These are phyloP conservation scores for Aspergillus melleus DNA, from an alignment of 2,329 filamentous ascomycete species.

Conservation along the genomic window DNA sequence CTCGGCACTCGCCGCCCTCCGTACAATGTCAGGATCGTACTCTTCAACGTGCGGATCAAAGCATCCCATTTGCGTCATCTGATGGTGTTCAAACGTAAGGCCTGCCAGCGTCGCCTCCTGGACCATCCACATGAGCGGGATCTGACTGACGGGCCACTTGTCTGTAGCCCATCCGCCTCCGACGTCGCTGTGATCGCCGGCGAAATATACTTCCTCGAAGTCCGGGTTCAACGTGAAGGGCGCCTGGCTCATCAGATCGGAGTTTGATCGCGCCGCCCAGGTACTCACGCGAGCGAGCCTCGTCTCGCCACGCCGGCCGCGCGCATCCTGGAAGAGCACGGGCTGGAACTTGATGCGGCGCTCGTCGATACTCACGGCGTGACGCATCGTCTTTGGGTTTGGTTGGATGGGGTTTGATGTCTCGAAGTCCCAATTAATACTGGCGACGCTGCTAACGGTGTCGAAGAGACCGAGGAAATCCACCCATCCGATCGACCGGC, in stretches of 20 bases:
- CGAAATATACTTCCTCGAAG: constrained; percentile 71
- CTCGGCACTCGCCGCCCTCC: constrained; percentile 7
- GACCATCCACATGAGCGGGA: constrained; percentile 69
- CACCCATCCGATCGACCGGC: constrained; percentile 16
- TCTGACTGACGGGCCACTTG: constrained; percentile 59
- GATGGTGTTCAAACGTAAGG: constrained; percentile 60
- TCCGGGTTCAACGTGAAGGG: constrained; percentile 41
- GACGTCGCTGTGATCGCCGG: constrained; percentile 72
- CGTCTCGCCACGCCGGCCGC: background rate
- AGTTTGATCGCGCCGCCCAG: constrained; percentile 21
- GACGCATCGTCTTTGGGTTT: constrained; percentile 51
- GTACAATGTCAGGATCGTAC: constrained; percentile 7
- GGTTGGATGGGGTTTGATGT: constrained; percentile 11
- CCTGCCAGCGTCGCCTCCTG: constrained; percentile 62
- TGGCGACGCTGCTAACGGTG: constrained; percentile 26
- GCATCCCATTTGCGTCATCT: constrained; percentile 21
- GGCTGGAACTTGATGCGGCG: constrained; percentile 52
- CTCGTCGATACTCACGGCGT: constrained; percentile 57
- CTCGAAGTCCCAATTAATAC: constrained; percentile 18
- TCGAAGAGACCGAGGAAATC: constrained; percentile 29
- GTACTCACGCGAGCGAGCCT: constrained; percentile 9
- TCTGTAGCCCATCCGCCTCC: constrained; percentile 70
- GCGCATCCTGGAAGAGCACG: constrained; percentile 17
- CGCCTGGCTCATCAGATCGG: constrained; percentile 5
- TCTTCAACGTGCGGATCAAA: constrained; percentile 9